Evolutionary conservation across 1,139 yeast genomes (phyloP).

Genomic region (Blastobotrys buckinghamii): DNA sequence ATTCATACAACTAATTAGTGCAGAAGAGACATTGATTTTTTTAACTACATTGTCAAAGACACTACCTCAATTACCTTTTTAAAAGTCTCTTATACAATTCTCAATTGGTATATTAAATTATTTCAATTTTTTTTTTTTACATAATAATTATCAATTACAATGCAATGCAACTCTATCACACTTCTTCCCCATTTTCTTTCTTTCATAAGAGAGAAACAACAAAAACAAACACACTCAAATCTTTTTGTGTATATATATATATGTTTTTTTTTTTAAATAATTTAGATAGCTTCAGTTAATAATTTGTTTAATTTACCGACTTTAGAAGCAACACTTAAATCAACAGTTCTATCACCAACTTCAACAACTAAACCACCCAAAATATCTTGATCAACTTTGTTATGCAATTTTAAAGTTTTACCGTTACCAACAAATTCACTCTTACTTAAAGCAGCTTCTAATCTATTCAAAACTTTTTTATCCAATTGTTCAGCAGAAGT

Average conservation of each 20-base stretch:
- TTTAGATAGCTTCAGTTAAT: constrained; percentile 73
- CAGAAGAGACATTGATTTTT: too few species aligned
- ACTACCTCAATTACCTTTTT: too few species aligned
- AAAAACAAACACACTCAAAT: too few species aligned
- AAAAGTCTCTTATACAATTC: too few species aligned
- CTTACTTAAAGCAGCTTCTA: constrained; percentile 71
- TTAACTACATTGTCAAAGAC: too few species aligned
- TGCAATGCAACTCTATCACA: too few species aligned
- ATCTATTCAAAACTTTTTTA: constrained; percentile 68
- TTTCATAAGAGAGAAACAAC: too few species aligned
- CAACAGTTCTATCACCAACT: constrained; percentile 96
- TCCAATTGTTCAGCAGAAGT: constrained; percentile 85
- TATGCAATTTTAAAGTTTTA: constrained; percentile 77
- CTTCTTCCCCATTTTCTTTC: too few species aligned
- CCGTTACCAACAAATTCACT: constrained; percentile 80
- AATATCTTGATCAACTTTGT: constrained; percentile 82
- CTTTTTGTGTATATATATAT: not conserved
- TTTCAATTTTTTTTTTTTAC: too few species aligned
- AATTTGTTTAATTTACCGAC: constrained; percentile 85
- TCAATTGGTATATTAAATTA: too few species aligned
- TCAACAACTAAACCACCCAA: constrained; percentile 95
- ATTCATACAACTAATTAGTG: too few species aligned
- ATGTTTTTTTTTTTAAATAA: not conserved
- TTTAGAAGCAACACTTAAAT: constrained; percentile 79
- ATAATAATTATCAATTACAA: too few species aligned